These are phyloP conservation scores for Iberis amara DNA, from an alignment of 441 rosid species.

Conservation along the genomic window DNA sequence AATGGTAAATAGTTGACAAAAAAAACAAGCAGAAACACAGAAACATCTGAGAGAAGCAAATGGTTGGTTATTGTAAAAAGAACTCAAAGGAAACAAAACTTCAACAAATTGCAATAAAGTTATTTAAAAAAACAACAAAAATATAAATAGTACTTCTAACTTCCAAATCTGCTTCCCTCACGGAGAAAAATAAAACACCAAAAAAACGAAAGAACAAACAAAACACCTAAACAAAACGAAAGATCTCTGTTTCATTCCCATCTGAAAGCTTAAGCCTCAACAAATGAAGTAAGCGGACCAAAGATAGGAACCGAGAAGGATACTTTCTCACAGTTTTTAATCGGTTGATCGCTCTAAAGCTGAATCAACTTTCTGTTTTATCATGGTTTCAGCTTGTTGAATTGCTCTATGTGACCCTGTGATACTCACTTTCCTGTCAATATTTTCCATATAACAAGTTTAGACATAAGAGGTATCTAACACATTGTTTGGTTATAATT, in stretches of 20 bases:
- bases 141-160: constrained; percentile 29
- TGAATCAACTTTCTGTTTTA: constrained; percentile 81
- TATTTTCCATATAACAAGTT: constrained; percentile 13
- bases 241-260: constrained; percentile 27
- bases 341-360: constrained; percentile 74
- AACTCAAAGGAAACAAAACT: constrained; percentile 32
- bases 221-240: constrained; percentile 28
- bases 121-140: constrained; percentile 17
- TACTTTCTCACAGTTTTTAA: constrained; percentile 21
- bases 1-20: no score
- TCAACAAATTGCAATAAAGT: constrained; percentile 28
- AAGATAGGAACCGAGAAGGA: constrained; percentile 33
- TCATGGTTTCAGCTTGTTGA: constrained; percentile 84
- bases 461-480: constrained; percentile 6
- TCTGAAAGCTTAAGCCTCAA: constrained; percentile 5
- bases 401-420: constrained; percentile 89
- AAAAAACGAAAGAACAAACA: constrained; percentile 23
- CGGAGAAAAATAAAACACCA: constrained; percentile 17
- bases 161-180: constrained; percentile 28
- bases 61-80: constrained; percentile 26
- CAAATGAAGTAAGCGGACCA: constrained; percentile 5
- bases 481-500: not conserved
- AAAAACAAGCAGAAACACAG: no score
- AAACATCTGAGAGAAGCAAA: not conserved
- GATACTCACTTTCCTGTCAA: constrained; percentile 86